These are phyloP conservation scores for Cucurbitaria berberidis DNA, from an alignment of 2,329 filamentous ascomycete species.

Conservation along the genomic window DNA sequence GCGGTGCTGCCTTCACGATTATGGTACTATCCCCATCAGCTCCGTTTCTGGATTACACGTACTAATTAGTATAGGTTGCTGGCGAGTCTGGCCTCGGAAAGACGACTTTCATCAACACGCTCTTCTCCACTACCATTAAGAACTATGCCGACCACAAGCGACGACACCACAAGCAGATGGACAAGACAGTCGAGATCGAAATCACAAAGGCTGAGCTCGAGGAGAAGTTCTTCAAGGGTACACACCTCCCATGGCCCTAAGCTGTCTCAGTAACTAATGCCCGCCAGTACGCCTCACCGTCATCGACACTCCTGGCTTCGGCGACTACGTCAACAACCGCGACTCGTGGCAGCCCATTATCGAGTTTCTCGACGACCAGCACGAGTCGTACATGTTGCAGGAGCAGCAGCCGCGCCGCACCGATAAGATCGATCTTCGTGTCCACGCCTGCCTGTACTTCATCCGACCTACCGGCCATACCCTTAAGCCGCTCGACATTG, in stretches of 20 bases:
- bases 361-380: slow-evolving; percentile 99
- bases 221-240: slow-evolving; percentile 99
- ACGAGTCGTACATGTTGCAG: slow-evolving; percentile 99
- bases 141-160: slow-evolving; percentile 99
- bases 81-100: slow-evolving; percentile 98
- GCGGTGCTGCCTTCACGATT: slow-evolving; percentile 98
- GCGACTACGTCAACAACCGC: slow-evolving; percentile 99
- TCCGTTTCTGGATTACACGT: not conserved
- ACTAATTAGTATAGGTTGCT: slow-evolving; percentile 72
- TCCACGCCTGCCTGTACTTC: slow-evolving; percentile 98
- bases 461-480: slow-evolving; percentile 98
- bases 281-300: slow-evolving; percentile 91
- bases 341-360: slow-evolving; percentile 99
- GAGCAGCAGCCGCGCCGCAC: slow-evolving; percentile 97
- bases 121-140: slow-evolving; percentile 99
- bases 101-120: slow-evolving; percentile 99
- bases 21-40: slow-evolving; percentile 71
- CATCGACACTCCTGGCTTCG: slow-evolving; percentile 98
- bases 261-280: slow-evolving; percentile 20
- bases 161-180: slow-evolving; percentile 98
- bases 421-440: slow-evolving; percentile 99
- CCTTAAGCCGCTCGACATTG: slow-evolving; percentile 96
- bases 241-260: not conserved
- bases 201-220: slow-evolving; percentile 99
- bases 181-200: slow-evolving; percentile 99